phyloP scores from a whole-genome alignment of 2,329 filamentous ascomycete genomes.

The Ophiostoma novo-ulmi region DNA sequence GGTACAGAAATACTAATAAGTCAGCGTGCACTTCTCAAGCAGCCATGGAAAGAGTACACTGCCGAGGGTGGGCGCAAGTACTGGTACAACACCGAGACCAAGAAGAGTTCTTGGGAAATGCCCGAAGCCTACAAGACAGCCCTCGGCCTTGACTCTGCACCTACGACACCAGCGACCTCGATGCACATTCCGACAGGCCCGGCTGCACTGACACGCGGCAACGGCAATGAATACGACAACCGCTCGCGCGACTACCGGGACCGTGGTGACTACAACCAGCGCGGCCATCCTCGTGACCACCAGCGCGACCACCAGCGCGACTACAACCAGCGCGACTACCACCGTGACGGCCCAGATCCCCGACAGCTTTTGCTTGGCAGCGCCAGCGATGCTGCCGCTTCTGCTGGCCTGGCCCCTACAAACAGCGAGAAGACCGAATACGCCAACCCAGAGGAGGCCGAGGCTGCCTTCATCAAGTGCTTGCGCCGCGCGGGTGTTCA shows the following conservation, averaged over 20 bases:
- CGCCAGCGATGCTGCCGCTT: slow-evolving; percentile 42
- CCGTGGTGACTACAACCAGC: slow-evolving; percentile 20
- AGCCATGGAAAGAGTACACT: slow-evolving; percentile 91
- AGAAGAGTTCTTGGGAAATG: slow-evolving; percentile 92
- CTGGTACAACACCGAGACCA: slow-evolving; percentile 90
- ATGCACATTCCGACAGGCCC: slow-evolving; percentile 35
- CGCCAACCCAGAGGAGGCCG: slow-evolving; percentile 75
- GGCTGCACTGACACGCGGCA: slow-evolving; percentile 31
- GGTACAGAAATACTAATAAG: slow-evolving; percentile 26
- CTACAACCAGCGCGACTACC: not conserved
- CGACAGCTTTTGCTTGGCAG: slow-evolving; percentile 55
- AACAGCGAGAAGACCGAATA: slow-evolving; percentile 72
- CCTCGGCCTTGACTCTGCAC: slow-evolving; percentile 53
- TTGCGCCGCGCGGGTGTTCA: slow-evolving; percentile 80
- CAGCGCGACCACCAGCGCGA: not conserved
- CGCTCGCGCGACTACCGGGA: slow-evolving; percentile 17
- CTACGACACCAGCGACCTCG: slow-evolving; percentile 40
- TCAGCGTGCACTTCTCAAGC: slow-evolving; percentile 71
- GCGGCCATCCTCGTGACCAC: slow-evolving; percentile 19
- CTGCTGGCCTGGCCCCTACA: slow-evolving; percentile 51
- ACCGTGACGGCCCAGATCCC: slow-evolving; percentile 38
- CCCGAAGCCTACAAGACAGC: slow-evolving; percentile 76
- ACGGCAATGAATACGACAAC: slow-evolving; percentile 10
- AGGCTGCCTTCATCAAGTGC: slow-evolving; percentile 87
- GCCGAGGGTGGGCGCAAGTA: slow-evolving; percentile 84